Base-by-base conservation (phyloP, 1,284 basidiomycete species). In the Ustilago loliicola region DNA sequence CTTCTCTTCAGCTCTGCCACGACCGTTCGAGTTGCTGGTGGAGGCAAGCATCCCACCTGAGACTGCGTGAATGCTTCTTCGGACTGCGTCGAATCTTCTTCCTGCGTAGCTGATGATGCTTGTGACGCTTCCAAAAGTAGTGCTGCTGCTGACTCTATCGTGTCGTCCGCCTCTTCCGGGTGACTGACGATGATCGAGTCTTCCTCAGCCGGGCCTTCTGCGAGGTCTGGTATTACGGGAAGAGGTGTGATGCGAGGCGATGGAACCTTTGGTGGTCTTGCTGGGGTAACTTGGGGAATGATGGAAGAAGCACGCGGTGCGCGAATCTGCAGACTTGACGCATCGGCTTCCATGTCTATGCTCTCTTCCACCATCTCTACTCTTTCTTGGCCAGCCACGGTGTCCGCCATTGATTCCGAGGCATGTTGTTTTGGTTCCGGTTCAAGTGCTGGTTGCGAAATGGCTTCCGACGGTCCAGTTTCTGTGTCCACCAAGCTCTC, bases 71-170 rank as follows among this genome's bases (percentile, higher is more conserved):
- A 36, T 36, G 64, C 68, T 29, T 66, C 60, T n/a, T 77, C 63
- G 9, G 54, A 58, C 57, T 68, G 65, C 3, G 76, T 74, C n/a
- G 65, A 64, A 2, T 78, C 71, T 34, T 78, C 76, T 40, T 73
- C 71, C 36, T 67, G 76, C 10, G 76, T 78, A 4, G 63, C 58
- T 1, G 72, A 72, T 13, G 69, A 72, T 9, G 62, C 57, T 55
- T 64, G 67, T 11, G 67, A 70, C 13, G 53, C 48, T 11, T 66
- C 38, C 15, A 29, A 7, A 9, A 10, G 11, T 1, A 23, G 6
- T 0, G 30, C 29, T n/a, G 34, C 17, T 4, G 53, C 40, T 15
- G 64, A 72, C 21, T 66, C 70, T 42, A 72, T 63, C 1, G 70
- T 54, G 25, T 66, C 61, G 45, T 63, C 60, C 40, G 58, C 56